phyloP scores from a whole-genome alignment of 2,329 filamentous ascomycete genomes.

The Hymenoscyphus repandus region DNA sequence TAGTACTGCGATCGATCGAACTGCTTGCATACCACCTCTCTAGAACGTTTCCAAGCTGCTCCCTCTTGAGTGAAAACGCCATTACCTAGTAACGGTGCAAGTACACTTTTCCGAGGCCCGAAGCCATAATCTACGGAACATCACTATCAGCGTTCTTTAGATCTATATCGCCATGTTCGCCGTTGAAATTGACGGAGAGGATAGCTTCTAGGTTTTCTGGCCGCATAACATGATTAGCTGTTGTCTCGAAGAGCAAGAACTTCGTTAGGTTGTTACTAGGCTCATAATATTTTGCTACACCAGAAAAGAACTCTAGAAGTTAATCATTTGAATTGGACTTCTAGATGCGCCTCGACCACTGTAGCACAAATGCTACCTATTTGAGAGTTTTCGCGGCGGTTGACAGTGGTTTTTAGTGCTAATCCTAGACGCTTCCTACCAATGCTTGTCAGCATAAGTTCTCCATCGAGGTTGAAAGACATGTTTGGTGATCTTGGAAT shows the following conservation, averaged over 20 bases:
- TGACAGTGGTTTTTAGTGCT: conserved; percentile 26
- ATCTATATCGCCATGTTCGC: neutral
- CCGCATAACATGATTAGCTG: conserved; percentile 20
- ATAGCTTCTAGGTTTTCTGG: conserved; percentile 30
- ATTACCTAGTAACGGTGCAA: conserved; percentile 30
- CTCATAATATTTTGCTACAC: conserved; percentile 29
- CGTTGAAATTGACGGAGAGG: conserved; percentile 26
- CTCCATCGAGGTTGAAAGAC: no score
- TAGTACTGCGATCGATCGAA: conserved; percentile 20
- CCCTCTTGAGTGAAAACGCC: conserved; percentile 35
- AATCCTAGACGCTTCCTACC: conserved; percentile 14
- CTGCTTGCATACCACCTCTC: conserved; percentile 27
- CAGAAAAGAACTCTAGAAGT: conserved; percentile 23
- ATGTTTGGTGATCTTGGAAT: no score
- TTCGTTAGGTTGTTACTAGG: conserved; percentile 28
- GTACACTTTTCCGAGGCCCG: conserved; percentile 22
- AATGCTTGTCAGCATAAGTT: no score
- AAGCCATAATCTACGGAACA: conserved; percentile 22
- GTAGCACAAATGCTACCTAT: conserved; percentile 32
- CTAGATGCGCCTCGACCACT: conserved; percentile 28
- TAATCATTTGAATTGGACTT: conserved; percentile 26
- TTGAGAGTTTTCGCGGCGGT: conserved; percentile 30
- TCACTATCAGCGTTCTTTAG: neutral
- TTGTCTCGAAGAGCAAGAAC: conserved; percentile 28
- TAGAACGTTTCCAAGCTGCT: conserved; percentile 30